phyloP scores from a whole-genome alignment of 768 basidiomycete genomes.

The Leucocoprinus leucothites region DNA sequence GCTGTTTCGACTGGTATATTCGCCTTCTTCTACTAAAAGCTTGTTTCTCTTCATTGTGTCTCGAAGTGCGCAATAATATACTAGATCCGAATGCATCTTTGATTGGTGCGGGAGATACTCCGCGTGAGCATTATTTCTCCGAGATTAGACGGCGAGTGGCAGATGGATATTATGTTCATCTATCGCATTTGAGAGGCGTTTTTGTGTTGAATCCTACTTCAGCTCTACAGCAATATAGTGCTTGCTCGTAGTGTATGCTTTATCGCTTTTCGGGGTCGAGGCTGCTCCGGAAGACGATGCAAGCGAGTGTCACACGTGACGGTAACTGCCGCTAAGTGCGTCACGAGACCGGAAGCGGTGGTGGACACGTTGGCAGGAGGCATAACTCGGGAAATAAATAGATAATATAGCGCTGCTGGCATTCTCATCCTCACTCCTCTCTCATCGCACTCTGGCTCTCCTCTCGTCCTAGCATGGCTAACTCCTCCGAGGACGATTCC shows the following conservation, averaged over 20 bases:
- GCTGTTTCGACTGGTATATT: conserved; percentile 73
- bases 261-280: not conserved
- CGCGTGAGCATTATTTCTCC: conserved; percentile 1
- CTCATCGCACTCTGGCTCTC: not conserved
- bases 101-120: conserved; percentile 1
- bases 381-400: not conserved
- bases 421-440: conserved; percentile 3
- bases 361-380: conserved; percentile 12
- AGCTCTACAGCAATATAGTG: not conserved
- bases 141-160: not conserved
- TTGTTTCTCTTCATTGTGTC: not conserved
- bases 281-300: not conserved
- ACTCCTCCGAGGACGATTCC: conserved; percentile 8
- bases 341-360: conserved; percentile 5
- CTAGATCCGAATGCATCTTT: not conserved
- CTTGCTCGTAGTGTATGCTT: too few relatives aligned
- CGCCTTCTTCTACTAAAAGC: conserved; percentile 25
- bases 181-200: too few relatives aligned
- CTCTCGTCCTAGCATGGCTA: conserved; percentile 1
- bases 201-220: not conserved
- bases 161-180: not conserved
- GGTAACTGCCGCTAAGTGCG: not conserved
- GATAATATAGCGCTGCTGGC: conserved; percentile 10
- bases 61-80: not conserved
- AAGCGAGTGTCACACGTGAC: too few relatives aligned